Percentiles rank a stretch among this genome's conserved stretches.
phyloP scores from a whole-genome alignment of 106 monocot species.

The Dioscorea alata region DNA sequence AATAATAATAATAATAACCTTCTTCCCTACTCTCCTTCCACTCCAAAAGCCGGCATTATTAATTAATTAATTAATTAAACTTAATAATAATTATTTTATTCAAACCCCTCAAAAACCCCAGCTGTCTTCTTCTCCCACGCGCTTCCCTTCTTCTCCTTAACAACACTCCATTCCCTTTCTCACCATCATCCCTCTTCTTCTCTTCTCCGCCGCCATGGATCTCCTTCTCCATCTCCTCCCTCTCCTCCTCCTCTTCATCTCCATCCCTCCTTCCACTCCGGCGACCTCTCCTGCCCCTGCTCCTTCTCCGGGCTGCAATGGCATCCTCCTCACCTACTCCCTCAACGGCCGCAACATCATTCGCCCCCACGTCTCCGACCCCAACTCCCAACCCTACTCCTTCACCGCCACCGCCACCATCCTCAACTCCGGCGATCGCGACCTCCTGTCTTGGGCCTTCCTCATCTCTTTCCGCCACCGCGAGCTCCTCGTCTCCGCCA shows the following conservation, averaged over 20 bases:
- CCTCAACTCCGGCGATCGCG: conserved; percentile 40
- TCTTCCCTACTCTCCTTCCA: no score
- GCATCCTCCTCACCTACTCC: conserved; percentile 39
- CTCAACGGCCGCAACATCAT: conserved; percentile 8
- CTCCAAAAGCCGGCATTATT: no score
- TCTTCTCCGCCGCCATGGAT: not conserved
- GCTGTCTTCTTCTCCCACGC: conserved; percentile 1
- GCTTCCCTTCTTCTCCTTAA: not conserved
- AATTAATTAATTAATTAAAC: no score
- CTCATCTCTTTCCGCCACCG: conserved; percentile 35
- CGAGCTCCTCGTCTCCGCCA: conserved; percentile 65
- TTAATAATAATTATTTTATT: no score
- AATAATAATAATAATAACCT: no score
- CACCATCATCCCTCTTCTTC: not conserved
- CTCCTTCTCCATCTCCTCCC: not conserved
- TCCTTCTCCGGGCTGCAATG: conserved; percentile 33
- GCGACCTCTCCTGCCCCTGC: conserved; percentile 3
- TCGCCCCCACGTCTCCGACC: conserved; percentile 35
- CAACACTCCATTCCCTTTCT: not conserved
- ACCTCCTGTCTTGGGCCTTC: conserved; percentile 40
- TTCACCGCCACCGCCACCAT: conserved; percentile 38
- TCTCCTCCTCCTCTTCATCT: not conserved
- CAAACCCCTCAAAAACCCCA: not conserved
- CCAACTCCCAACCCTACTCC: conserved; percentile 34
- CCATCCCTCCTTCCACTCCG: conserved; percentile 1